A percentile compares a stretch with the other conserved stretches of the same genome.
Conservation (phyloP, 1,284 basidiomycete species). For the Cryptococcus sp. region DNA sequence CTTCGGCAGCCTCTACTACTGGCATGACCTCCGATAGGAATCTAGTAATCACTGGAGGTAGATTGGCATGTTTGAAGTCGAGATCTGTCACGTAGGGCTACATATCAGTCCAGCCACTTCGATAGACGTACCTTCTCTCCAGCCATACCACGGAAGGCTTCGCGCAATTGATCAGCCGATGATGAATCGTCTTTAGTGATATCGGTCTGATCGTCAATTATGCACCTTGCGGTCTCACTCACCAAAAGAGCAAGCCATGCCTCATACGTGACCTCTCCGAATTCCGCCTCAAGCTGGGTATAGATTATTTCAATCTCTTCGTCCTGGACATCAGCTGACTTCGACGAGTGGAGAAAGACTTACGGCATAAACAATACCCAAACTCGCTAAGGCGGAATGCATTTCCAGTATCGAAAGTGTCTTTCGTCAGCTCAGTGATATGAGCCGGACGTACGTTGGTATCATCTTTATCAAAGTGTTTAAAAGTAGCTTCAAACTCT, state of each 20-base stretch:
- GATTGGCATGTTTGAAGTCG: conserved; percentile 80
- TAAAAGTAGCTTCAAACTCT: conserved; percentile 95
- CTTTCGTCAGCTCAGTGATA: conserved; percentile 22
- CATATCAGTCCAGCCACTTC: conserved; percentile 9
- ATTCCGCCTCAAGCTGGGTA: conserved; percentile 73
- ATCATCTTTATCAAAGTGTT: conserved; percentile 93
- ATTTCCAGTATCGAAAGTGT: conserved; percentile 81
- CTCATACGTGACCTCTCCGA: conserved; percentile 86
- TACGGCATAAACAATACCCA: conserved; percentile 88
- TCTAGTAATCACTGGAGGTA: conserved; percentile 72
- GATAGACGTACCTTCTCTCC: conserved; percentile 66
- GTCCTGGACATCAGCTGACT: conserved; percentile 54
- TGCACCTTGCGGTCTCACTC: conserved; percentile 21
- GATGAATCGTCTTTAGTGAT: conserved; percentile 90
- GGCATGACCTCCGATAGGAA: conserved; percentile 61
- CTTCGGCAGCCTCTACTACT: conserved; percentile 12
- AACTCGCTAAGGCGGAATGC: conserved; percentile 84
- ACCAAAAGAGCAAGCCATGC: conserved; percentile 93
- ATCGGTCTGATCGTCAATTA: conserved; percentile 60
- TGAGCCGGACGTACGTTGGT: conserved; percentile 55
- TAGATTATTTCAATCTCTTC: conserved; percentile 84
- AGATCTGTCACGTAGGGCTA: conserved; percentile 90
- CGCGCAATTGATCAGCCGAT: conserved; percentile 83
- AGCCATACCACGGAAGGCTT: conserved; percentile 89
- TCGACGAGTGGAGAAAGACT: conserved; percentile 27